Percentiles rank a stretch among this genome's conserved stretches.
Evolutionary conservation across 352 stramenopile genomes (phyloP).

Genomic region (Globisporangium nodosum): DNA sequence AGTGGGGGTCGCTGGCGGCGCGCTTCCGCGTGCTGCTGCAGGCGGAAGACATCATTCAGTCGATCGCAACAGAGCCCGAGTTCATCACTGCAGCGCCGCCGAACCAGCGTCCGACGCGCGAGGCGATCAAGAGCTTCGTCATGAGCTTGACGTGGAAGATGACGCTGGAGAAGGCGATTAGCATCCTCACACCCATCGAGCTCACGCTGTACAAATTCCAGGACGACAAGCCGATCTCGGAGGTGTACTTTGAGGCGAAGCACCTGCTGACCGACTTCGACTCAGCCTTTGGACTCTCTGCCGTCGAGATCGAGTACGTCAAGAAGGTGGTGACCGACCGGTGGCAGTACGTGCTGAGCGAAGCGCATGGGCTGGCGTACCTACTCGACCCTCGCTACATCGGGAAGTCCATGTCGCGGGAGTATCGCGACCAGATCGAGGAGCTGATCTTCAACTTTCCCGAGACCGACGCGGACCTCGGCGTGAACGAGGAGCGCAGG

Average conservation of each 20-base stretch:
- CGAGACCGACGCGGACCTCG: slow-evolving; percentile 57
- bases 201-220: slow-evolving; percentile 83
- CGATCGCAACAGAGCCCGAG: slow-evolving; percentile 62
- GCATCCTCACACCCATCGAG: slow-evolving; percentile 72
- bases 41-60: slow-evolving; percentile 65
- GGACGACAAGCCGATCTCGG: slow-evolving; percentile 73
- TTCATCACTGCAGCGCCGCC: slow-evolving; percentile 37
- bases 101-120: slow-evolving; percentile 48
- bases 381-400: slow-evolving; percentile 76
- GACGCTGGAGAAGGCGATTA: slow-evolving; percentile 76
- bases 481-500: slow-evolving; percentile 63
- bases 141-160: slow-evolving; percentile 73
- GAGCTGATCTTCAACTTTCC: slow-evolving; percentile 80
- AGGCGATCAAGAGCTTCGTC: slow-evolving; percentile 72
- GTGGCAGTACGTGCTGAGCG: slow-evolving; percentile 70
- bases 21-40: slow-evolving; percentile 65
- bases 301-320: slow-evolving; percentile 72
- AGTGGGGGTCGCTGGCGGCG: slow-evolving; percentile 61
- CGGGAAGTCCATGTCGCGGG: slow-evolving; percentile 75
- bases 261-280: slow-evolving; percentile 77
- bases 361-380: slow-evolving; percentile 70
- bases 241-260: slow-evolving; percentile 82
- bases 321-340: slow-evolving; percentile 77
- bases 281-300: slow-evolving; percentile 58
- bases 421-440: slow-evolving; percentile 82